Conservation (phyloP, 768 basidiomycete species). For the Mycena olivaceomarginata region DNA sequence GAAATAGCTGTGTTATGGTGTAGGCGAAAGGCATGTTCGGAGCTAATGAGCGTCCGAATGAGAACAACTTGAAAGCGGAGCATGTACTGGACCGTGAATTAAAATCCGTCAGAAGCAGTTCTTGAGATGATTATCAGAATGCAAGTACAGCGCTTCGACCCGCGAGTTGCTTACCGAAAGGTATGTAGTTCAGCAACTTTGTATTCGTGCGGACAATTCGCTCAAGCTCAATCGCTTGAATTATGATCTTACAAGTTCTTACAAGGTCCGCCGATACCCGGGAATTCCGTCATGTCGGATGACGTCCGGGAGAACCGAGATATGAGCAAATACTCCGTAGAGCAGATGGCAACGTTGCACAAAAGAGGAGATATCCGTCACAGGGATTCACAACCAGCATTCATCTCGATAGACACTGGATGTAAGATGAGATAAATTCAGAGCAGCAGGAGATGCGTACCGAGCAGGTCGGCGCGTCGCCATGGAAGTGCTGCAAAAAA, state of each 20-base stretch:
- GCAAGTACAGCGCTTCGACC: neutral
- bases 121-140: slow-evolving; percentile 2
- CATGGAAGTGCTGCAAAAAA: neutral
- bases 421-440: neutral
- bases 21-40: neutral
- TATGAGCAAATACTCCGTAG: neutral
- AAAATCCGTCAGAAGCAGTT: neutral
- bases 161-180: neutral
- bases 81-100: neutral
- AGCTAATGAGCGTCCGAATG: neutral
- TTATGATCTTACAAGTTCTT: no score
- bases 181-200: neutral
- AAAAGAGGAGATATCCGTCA: no score
- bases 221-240: no score
- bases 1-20: neutral
- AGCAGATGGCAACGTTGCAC: neutral
- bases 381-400: no score
- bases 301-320: neutral
- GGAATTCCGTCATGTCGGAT: neutral
- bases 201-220: neutral
- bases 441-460: neutral
- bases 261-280: neutral
- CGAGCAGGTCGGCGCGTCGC: neutral
- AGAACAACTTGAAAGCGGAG: neutral
- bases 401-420: neutral